phyloP scores from a whole-genome alignment of 306 rosid genomes.

The Medicago arabica region DNA sequence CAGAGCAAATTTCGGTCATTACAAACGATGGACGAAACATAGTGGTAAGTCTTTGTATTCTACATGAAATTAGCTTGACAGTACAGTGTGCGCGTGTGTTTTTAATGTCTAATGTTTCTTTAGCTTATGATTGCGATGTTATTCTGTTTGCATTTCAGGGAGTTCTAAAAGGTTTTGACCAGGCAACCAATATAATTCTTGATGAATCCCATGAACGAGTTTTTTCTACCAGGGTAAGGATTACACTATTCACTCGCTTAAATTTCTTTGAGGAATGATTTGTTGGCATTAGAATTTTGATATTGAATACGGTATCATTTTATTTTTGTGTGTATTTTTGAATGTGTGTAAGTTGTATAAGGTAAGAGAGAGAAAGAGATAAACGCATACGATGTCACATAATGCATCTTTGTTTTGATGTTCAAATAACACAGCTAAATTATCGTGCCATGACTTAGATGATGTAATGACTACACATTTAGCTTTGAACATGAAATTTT shows the following conservation, averaged over 20 bases:
- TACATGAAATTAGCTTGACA: not conserved
- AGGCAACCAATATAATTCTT: constrained; percentile 96
- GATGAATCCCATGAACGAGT: constrained; percentile 98
- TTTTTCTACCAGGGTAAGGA: constrained; percentile 87
- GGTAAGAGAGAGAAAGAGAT: no score
- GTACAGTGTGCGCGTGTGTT: not conserved
- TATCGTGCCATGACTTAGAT: not conserved
- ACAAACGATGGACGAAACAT: constrained; percentile 57
- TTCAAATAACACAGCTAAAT: no score
- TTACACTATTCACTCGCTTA: constrained; percentile 10
- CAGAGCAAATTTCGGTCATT: constrained; percentile 25
- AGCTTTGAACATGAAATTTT: constrained; percentile 11
- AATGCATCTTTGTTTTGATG: no score
- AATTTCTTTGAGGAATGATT: not conserved
- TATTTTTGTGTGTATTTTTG: no score
- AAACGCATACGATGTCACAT: no score
- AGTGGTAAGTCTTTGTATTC: constrained; percentile 62
- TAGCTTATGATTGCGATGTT: not conserved
- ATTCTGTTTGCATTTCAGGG: constrained; percentile 62
- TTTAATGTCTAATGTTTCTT: not conserved
- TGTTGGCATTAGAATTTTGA: no score
- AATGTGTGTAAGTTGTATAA: no score
- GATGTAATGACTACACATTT: not conserved
- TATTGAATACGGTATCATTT: no score
- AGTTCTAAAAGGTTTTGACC: constrained; percentile 91